A percentile compares a stretch with the other conserved stretches of the same genome.
These are phyloP conservation scores for Hyaloraphidium curvatum DNA, from an alignment of 192 early-diverging fungal species.

Conservation along the genomic window DNA sequence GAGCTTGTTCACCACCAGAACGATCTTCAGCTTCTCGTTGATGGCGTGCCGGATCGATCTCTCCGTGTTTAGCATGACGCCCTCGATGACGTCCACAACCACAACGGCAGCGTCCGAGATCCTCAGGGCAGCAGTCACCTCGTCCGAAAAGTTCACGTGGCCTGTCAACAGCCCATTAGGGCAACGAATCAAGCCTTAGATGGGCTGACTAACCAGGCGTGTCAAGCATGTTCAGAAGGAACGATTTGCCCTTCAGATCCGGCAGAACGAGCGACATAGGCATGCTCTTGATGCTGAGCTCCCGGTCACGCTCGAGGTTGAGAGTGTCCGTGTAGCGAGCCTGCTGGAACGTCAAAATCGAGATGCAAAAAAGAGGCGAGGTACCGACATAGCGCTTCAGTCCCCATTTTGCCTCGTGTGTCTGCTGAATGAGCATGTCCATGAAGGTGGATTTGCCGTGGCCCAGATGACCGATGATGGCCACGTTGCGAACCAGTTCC, in stretches of 20 bases:
- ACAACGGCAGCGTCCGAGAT: slow-evolving; percentile 78
- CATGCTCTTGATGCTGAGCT: slow-evolving; percentile 80
- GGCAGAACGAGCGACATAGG: slow-evolving; percentile 82
- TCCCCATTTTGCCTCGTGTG: slow-evolving; percentile 36
- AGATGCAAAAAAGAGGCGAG: background rate
- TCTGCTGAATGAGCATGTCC: slow-evolving; percentile 77
- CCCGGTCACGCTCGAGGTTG: slow-evolving; percentile 69
- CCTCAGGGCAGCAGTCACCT: slow-evolving; percentile 66
- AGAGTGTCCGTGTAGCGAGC: slow-evolving; percentile 85
- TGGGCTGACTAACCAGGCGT: slow-evolving; percentile 61
- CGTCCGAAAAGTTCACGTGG: slow-evolving; percentile 88
- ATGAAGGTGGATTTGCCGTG: slow-evolving; percentile 93
- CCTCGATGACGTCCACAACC: slow-evolving; percentile 90
- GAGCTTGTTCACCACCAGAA: slow-evolving; percentile 90
- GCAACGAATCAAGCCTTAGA: too few relatives aligned
- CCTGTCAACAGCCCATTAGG: slow-evolving; percentile 19
- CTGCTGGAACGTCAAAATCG: background rate
- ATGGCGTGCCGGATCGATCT: slow-evolving; percentile 65
- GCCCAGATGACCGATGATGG: slow-evolving; percentile 83
- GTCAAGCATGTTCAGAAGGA: slow-evolving; percentile 75
- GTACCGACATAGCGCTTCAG: background rate
- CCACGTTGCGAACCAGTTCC: slow-evolving; percentile 68
- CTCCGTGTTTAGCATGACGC: slow-evolving; percentile 89
- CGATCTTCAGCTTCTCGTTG: slow-evolving; percentile 54
- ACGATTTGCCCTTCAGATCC: slow-evolving; percentile 70